These are phyloP conservation scores for Dissophora globulifera DNA, from an alignment of 192 early-diverging fungal species.

Conservation along the genomic window DNA sequence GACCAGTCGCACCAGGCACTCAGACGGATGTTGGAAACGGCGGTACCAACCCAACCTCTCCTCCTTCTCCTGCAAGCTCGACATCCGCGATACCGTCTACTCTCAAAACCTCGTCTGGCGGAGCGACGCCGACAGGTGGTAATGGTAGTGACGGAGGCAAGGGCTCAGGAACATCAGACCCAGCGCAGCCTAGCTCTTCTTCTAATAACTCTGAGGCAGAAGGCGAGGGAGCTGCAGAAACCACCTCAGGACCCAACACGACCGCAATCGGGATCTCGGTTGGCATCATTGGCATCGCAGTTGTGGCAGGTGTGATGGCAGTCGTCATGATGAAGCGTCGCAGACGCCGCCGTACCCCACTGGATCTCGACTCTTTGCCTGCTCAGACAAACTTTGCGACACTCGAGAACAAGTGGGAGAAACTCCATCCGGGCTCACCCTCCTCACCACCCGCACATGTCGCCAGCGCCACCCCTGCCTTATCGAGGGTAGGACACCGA, in stretches of 20 bases:
- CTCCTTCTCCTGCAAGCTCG: no score
- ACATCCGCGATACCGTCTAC: background rate
- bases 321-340: conserved; percentile 48
- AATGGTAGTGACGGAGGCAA: conserved; percentile 7
- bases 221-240: background rate
- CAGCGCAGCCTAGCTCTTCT: conserved; percentile 6
- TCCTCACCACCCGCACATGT: conserved; percentile 24
- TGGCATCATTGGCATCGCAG: conserved; percentile 36
- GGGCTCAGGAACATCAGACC: background rate
- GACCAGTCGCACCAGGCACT: conserved; percentile 27
- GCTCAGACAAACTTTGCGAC: conserved; percentile 3
- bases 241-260: conserved; percentile 6
- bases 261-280: conserved; percentile 33
- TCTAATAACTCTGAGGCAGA: conserved; percentile 16
- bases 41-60: no score
- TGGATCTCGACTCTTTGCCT: conserved; percentile 27
- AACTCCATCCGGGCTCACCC: background rate
- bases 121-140: background rate
- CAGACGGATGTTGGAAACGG: conserved; percentile 21
- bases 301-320: conserved; percentile 18
- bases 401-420: conserved; percentile 12
- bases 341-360: conserved; percentile 28
- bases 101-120: background rate
- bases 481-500: conserved; percentile 5
- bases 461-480: conserved; percentile 28